Evolutionary conservation across 805 yeast species (phyloP).

Genomic region (Pichia gijzeniarum): DNA sequence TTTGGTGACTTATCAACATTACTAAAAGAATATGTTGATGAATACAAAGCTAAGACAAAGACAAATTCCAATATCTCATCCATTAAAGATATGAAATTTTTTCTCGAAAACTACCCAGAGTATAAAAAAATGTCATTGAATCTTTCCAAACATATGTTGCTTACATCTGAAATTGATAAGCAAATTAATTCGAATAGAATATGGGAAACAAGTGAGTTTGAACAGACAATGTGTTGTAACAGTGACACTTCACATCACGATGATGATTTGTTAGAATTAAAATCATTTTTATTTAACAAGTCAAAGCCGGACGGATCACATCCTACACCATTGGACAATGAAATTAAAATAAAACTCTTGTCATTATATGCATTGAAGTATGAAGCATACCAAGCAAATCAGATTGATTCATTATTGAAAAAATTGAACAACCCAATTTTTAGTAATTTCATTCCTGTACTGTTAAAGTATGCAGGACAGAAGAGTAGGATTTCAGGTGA

Average conservation of each 20-base stretch:
- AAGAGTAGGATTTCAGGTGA: conserved; percentile 36
- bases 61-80: conserved; percentile 65
- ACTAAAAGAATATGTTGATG: conserved; percentile 76
- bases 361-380: conserved; percentile 70
- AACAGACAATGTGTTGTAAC: conserved; percentile 73
- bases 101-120: conserved; percentile 91
- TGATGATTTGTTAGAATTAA: conserved; percentile 49
- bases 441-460: conserved; percentile 35
- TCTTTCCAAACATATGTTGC: conserved; percentile 85
- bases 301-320: conserved; percentile 18
- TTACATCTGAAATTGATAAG: conserved; percentile 80
- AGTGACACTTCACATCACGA: conserved; percentile 38
- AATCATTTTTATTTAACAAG: conserved; percentile 42
- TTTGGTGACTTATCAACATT: conserved; percentile 93
- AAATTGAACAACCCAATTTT: conserved; percentile 34
- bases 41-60: conserved; percentile 75
- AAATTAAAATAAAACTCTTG: conserved; percentile 57
- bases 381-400: conserved; percentile 45
- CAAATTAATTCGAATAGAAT: conserved; percentile 56
- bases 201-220: conserved; percentile 85
- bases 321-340: conserved; percentile 35
- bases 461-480: conserved; percentile 41
- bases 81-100: conserved; percentile 82
- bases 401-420: conserved; percentile 33
- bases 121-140: conserved; percentile 82